phyloP scores from a whole-genome alignment of 2,329 filamentous ascomycete species.

The Paraphoma sp. region DNA sequence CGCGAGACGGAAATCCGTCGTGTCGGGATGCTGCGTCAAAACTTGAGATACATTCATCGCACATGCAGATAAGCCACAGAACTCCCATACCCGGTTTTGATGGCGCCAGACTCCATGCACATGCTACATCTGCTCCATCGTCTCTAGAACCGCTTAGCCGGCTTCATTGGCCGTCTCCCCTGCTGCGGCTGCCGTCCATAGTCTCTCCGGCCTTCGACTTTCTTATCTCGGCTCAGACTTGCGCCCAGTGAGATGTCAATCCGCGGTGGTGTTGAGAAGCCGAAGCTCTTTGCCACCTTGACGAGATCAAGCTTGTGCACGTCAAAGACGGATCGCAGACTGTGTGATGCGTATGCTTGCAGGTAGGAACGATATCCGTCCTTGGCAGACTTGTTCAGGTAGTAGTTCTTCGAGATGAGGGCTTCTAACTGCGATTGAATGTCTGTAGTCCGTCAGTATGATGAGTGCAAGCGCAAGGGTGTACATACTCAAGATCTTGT shows the following conservation, averaged over 20 bases:
- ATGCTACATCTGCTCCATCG: slow-evolving; percentile 6
- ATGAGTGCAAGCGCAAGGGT: background rate
- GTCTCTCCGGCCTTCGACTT: slow-evolving; percentile 66
- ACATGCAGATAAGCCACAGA: background rate
- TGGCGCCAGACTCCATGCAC: slow-evolving; percentile 20
- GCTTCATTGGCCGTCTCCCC: slow-evolving; percentile 60
- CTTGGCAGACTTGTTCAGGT: slow-evolving; percentile 84
- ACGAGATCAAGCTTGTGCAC: slow-evolving; percentile 81
- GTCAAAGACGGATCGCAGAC: slow-evolving; percentile 82
- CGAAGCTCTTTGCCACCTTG: slow-evolving; percentile 85
- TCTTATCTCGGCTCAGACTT: slow-evolving; percentile 77
- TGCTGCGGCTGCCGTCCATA: slow-evolving; percentile 81
- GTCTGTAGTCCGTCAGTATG: slow-evolving; percentile 54
- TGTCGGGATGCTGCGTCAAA: background rate
- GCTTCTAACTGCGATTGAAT: slow-evolving; percentile 80
- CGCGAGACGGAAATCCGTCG: background rate
- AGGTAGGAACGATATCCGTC: slow-evolving; percentile 87
- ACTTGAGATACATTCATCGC: background rate
- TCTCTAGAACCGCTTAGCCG: slow-evolving; percentile 42
- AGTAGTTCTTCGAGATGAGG: slow-evolving; percentile 94
- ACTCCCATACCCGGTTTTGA: slow-evolving; percentile 3
- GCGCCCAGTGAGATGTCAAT: slow-evolving; percentile 81
- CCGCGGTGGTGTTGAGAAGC: slow-evolving; percentile 76
- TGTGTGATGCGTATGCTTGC: slow-evolving; percentile 91
- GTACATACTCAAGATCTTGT: slow-evolving; percentile 73